Base-by-base conservation (phyloP, 2,329 filamentous ascomycete genomes). In the Alternaria burnsii region DNA sequence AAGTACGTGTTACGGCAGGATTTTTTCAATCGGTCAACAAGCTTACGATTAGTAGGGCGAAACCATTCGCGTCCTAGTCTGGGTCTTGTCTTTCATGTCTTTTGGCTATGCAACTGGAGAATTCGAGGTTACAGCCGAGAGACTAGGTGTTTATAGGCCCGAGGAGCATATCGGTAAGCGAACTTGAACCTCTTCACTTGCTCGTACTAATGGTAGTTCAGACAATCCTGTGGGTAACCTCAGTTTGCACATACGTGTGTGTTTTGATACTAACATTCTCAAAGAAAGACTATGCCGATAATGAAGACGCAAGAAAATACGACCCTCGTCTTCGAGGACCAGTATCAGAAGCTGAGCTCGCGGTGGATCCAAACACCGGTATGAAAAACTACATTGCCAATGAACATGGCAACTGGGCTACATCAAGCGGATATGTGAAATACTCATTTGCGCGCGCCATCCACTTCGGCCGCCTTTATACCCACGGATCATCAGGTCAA, bases 371-470 rank as follows among this genome's bases (percentile, higher is more conserved):
- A 16, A 65, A 80, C 6, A 80, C 78, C n/a, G 78, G 76, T n/a
- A 97, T 99, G 94, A 99, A 98, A 80, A 98, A 98, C 77, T 99
- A 99, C 78, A 98, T 99, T 68, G 89, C 94, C 61, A 98, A 97
- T 72, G 94, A 98, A 77, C 83, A 81, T 14, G 92, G 93, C 5
- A 86, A 87, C 41, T 97, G 94, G 91, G 92, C 94, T 1, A 99
- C 95, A 20, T 97, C 93, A 65, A 83, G 91, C 8, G 94, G 91
- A 40, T 97, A 94, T 72, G 85, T 97, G 61, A 79, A 76, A 43
- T 78, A 86, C 67, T 81, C 80, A 18, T 82, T 84, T 48, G 75
- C 79, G 24, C 78, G 82, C 52, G 79, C 78, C 22, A 84, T 84
- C 44, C 82, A 84, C 65, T 83, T 80, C 56, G 82, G 82, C 9